Base-by-base conservation (phyloP, 1,284 basidiomycete species). In the Marasmius fiardii region DNA sequence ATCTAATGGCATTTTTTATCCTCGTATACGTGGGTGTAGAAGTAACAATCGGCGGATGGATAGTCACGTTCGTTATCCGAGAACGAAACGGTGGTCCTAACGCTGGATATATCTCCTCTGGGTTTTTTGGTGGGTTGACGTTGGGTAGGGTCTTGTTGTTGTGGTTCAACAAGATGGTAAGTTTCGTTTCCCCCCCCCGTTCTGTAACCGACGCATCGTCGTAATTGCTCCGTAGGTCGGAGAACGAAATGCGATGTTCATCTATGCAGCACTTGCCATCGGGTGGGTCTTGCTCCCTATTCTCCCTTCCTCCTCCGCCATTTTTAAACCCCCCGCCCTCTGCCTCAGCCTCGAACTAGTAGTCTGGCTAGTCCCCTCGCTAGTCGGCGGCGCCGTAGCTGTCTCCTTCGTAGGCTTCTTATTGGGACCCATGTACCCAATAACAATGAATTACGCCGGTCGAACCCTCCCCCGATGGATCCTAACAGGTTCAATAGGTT, bases 11-110 rank as follows among this genome's bases (percentile, higher is more conserved):
- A 2, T 57, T 74, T 23, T 81, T 75, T 57, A 63, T 71, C 3
- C 64, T 77, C 33, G 71, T 79, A 37, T 78, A 79, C 58, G 75
- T 80, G 33, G 78, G 78, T 34, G 58, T 58, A 8, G 61, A 85
- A 60, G 80, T 83, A n/a, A 80, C 80, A 1, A 65, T 83, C 12
- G 65, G 65, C 21, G 61, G 71, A 3, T 77, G 74, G 73, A 75
- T 75, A 39, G 74, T 75, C 3, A 74, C 74, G 4, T 77, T 72
- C 59, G 69, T 76, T 39, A 65, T 68, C 31, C 57, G 64, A 28
- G 58, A 65, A 47, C 58, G 71, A 21, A 56, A 60, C 37, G 70
- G 68, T 34, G 68, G 67, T 10, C 51, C 59, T 2, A 56, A 55
- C n/a, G 58, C 69, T 14, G 71, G 69, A 28, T 72, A 70, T 51